Base-by-base conservation (phyloP, 2,329 filamentous ascomycete species). In the Calonectria multiphialidica region DNA sequence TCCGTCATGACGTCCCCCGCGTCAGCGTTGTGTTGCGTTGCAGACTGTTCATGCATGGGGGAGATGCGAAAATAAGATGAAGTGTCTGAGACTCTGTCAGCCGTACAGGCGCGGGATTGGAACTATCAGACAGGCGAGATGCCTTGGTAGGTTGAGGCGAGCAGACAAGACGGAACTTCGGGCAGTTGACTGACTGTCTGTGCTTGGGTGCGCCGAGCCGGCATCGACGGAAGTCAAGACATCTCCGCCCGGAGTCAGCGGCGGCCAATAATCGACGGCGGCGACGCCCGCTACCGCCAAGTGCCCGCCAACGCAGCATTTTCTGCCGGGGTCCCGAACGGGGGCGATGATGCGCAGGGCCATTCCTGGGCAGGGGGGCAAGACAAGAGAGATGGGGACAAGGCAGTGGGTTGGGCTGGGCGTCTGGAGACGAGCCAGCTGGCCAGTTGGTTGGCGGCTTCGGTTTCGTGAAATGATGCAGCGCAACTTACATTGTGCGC, bases 231-330 rank as follows among this genome's bases (percentile, higher is more conserved):
- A 59, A 59, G 53, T 18, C 53, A 40, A 23, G 16, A 30, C 49
- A 53, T 53, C 49, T 33, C 49, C 25, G 49, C 49, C 28, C 23
- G 53, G 53, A n/a, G 53, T 23, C 33, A 25, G 53, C 53, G 33
- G 53, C 35, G 53, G 35, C 53, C 53, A 59, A 59, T 59, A 9
- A 18, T 40, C 30, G 53, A 59, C 21, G 53, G 53, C 53, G 53
- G 33, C 53, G 35, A 59, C 35, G 53, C 53, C 53, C 53, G 40
- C 53, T 59, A n/a, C 53, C 53, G 53, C 53, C 53, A 57, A 57
- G 53, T 37, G 53, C 53, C 53, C 53, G 53, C 53, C 53, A 59
- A 30, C 53, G 53, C 53, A 59, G 35, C 53, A 59, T 40, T 59
- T 40, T 37, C 21, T 40, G 53, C 53, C 53, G 33, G 53, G 53